These are phyloP conservation scores for Penicillium chermesinum DNA, from an alignment of 495 filamentous ascomycete species.

Conservation along the genomic window DNA sequence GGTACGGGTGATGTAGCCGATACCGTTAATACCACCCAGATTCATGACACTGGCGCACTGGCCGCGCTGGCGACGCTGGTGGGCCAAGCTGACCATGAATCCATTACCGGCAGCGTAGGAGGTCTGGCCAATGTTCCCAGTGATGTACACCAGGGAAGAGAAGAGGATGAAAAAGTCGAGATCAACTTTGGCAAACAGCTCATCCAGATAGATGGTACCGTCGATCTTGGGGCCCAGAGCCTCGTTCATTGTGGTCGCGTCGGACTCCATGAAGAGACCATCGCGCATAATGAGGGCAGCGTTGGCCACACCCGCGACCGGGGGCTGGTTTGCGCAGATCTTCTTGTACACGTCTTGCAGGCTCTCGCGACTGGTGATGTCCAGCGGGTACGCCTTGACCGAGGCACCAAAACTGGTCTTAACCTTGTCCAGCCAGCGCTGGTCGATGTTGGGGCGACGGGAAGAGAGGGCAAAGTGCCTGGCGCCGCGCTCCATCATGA, in stretches of 20 bases:
- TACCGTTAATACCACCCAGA: slow-evolving; percentile 1
- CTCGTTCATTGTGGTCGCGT: neutral
- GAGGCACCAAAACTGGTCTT: slow-evolving; percentile 3
- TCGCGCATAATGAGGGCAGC: slow-evolving; percentile 24
- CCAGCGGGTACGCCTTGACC: slow-evolving; percentile 3
- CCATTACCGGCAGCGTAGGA: slow-evolving; percentile 57
- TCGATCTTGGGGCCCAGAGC: slow-evolving; percentile 21
- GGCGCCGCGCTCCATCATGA: slow-evolving; percentile 51
- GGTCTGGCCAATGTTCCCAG: slow-evolving; percentile 53
- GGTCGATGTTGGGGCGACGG: slow-evolving; percentile 43
- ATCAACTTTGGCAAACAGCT: slow-evolving; percentile 17
- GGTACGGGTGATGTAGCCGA: slow-evolving; percentile 1
- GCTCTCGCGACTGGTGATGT: neutral
- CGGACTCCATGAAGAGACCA: slow-evolving; percentile 11
- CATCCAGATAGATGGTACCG: slow-evolving; percentile 21
- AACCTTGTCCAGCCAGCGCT: slow-evolving; percentile 30
- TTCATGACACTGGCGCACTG: slow-evolving; percentile 16
- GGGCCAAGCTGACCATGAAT: slow-evolving; percentile 35
- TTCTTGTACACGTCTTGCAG: neutral
- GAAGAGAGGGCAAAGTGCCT: slow-evolving; percentile 42
- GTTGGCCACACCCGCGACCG: slow-evolving; percentile 11
- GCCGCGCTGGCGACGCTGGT: slow-evolving; percentile 26
- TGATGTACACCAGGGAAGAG: slow-evolving; percentile 46
- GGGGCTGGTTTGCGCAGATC: slow-evolving; percentile 2
- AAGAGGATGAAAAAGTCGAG: slow-evolving; percentile 62